Percentiles rank a stretch among this genome's conserved stretches.
Conservation (phyloP, 257 asterid species). For the Eucommia ulmoides region DNA sequence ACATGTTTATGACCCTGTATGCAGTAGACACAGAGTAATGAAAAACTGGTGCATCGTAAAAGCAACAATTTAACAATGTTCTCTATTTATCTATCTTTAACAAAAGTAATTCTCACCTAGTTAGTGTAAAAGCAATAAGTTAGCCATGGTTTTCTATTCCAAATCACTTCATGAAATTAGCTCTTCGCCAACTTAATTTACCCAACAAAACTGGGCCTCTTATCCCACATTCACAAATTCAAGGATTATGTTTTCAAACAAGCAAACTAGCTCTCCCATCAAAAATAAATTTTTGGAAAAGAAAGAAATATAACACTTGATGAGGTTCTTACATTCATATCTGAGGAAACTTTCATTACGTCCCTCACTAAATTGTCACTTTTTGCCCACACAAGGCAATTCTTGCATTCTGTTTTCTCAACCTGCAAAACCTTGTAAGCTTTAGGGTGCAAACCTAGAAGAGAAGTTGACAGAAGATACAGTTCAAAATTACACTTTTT, state of each 20-base stretch:
- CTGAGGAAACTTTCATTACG: slow-evolving; percentile 39
- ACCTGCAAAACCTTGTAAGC: slow-evolving; percentile 47
- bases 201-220: neutral
- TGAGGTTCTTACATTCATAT: slow-evolving; percentile 37
- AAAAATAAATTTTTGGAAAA: neutral
- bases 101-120: no score
- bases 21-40: neutral
- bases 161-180: neutral
- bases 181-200: neutral
- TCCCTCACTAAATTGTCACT: slow-evolving; percentile 87
- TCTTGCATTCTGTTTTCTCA: slow-evolving; percentile 46
- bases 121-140: no score
- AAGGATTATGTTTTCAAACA: neutral
- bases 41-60: neutral
- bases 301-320: slow-evolving; percentile 2
- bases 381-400: slow-evolving; percentile 92
- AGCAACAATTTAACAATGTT: neutral
- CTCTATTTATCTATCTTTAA: neutral
- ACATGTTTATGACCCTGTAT: neutral
- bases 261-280: no score
- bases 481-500: no score
- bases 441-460: no score
- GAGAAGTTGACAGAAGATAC: no score
- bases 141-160: no score
- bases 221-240: neutral